Evolutionary conservation across 1,284 basidiomycete species (phyloP).

Genomic region (Spongiforma sp.): DNA sequence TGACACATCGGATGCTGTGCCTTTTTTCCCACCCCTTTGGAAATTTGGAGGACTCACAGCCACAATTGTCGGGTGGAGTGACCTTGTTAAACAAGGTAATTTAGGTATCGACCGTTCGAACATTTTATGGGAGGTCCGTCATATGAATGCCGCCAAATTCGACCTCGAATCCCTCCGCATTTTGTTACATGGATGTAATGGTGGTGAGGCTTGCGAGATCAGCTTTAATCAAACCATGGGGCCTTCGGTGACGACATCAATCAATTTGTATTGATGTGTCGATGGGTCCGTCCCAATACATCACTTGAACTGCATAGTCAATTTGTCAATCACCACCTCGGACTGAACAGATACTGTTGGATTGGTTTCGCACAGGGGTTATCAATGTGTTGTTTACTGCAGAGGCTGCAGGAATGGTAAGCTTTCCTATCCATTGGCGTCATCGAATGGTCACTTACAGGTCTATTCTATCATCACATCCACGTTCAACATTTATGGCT

Average conservation of each 20-base stretch:
- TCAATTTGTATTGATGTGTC: neutral
- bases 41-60: too few species aligned
- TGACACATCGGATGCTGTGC: too few species aligned
- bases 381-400: neutral
- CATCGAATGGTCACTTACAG: too few species aligned
- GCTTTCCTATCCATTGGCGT: neutral
- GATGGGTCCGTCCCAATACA: neutral
- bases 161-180: neutral
- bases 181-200: neutral
- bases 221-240: neutral
- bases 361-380: neutral
- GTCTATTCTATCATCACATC: too few species aligned
- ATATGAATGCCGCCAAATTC: neutral
- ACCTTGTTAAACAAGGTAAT: too few species aligned
- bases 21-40: too few species aligned
- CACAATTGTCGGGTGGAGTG: too few species aligned
- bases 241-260: neutral
- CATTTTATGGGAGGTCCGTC: neutral
- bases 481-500: neutral
- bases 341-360: neutral
- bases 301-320: neutral
- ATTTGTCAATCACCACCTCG: neutral
- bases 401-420: neutral
- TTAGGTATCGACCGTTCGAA: neutral
- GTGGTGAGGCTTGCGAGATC: neutral